Conservation (phyloP, 768 basidiomycete species). For the Sarcodon aspratus region DNA sequence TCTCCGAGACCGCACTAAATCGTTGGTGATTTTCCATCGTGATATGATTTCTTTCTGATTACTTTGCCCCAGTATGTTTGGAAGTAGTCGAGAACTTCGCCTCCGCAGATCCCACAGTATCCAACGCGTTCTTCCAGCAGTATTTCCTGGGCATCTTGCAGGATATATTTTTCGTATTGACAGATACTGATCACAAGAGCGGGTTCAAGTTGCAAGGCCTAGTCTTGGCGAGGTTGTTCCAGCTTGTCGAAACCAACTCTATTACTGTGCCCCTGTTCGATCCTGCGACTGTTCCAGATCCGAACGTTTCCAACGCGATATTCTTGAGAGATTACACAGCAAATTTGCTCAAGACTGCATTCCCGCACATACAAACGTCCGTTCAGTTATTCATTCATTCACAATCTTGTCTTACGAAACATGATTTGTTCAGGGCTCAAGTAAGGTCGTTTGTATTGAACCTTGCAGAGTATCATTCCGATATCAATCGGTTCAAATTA, state of each 20-base stretch:
- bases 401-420: slow-evolving; percentile 4
- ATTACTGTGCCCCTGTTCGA: slow-evolving; percentile 77
- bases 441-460: slow-evolving; percentile 50
- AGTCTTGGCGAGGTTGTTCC: slow-evolving; percentile 79
- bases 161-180: slow-evolving; percentile 90
- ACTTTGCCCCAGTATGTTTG: slow-evolving; percentile 48
- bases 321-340: slow-evolving; percentile 78
- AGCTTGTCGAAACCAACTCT: slow-evolving; percentile 65
- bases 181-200: slow-evolving; percentile 94
- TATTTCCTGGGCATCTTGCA: slow-evolving; percentile 84
- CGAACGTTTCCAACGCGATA: slow-evolving; percentile 56
- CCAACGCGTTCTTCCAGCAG: slow-evolving; percentile 86
- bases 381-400: slow-evolving; percentile 13
- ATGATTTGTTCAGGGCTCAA: slow-evolving; percentile 37
- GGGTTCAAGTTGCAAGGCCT: slow-evolving; percentile 89
- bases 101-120: slow-evolving; percentile 56
- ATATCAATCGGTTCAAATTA: slow-evolving; percentile 80
- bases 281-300: slow-evolving; percentile 49
- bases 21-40: slow-evolving; percentile 26
- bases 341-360: slow-evolving; percentile 72
- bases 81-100: slow-evolving; percentile 92
- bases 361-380: slow-evolving; percentile 79
- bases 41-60: slow-evolving; percentile 5
- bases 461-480: slow-evolving; percentile 55
- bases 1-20: slow-evolving; percentile 76